Conservation (phyloP, 2,329 filamentous ascomycete species). For the Colletotrichum aenigma region DNA sequence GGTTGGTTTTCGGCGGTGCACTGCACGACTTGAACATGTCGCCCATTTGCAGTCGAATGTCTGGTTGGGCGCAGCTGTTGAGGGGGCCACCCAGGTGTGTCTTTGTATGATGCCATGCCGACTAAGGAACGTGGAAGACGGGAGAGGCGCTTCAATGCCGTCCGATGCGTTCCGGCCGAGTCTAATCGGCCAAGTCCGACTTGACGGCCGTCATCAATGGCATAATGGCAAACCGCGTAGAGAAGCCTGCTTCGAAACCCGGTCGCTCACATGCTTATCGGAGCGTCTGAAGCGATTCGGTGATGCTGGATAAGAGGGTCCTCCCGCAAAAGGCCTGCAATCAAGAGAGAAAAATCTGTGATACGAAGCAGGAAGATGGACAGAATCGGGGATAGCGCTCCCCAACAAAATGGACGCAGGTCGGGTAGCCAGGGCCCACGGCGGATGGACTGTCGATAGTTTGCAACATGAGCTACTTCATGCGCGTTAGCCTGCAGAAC, state of each 20-base stretch:
- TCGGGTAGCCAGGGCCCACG: slow-evolving; percentile 7
- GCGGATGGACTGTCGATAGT: background rate
- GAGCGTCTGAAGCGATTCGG: background rate
- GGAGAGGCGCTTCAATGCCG: background rate
- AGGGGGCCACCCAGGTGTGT: background rate
- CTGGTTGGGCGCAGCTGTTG: background rate
- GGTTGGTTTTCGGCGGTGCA: background rate
- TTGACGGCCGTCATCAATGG: background rate
- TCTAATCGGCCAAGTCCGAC: background rate
- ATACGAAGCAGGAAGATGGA: background rate
- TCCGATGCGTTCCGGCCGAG: background rate
- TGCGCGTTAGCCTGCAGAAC: background rate
- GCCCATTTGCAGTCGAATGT: background rate
- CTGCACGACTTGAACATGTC: background rate
- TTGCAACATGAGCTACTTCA: slow-evolving; percentile 1
- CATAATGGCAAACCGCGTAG: background rate
- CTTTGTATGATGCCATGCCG: background rate
- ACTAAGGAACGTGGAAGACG: background rate
- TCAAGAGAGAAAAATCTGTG: background rate
- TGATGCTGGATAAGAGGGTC: slow-evolving; percentile 4
- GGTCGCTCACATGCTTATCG: slow-evolving; percentile 2
- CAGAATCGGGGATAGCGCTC: slow-evolving; percentile 10
- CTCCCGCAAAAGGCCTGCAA: background rate
- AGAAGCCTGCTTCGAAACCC: background rate
- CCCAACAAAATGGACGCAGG: slow-evolving; percentile 19